Base-by-base conservation (phyloP, 2,329 filamentous ascomycete genomes). In the Aspergillus hiratsukae region DNA sequence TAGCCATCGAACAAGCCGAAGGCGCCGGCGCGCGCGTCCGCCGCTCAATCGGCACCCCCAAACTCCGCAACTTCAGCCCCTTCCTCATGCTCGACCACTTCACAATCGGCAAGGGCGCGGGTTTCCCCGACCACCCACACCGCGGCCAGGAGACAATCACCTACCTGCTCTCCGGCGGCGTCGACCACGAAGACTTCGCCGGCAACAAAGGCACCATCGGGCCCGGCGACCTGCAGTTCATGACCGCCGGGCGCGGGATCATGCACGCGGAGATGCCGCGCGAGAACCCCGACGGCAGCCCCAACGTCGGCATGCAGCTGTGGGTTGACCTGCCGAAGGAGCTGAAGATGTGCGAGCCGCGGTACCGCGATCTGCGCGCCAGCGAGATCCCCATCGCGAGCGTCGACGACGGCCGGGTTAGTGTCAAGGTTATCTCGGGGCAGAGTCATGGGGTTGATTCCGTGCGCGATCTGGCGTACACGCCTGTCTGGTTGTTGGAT, bases 61-160 rank as follows among this genome's bases (percentile, higher is more conserved):
- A 88, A 63, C 81, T 97, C 23, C 86, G 87, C 69, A 91, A 96
- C 79, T 88, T 97, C 74, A 90, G 87, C 14, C 94, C 93, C 0
- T 97, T 97, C 76, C 81, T 97, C 48, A 96, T 97, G 91, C 88
- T 97, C 49, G 93, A 97, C 71, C 90, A 97, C 78, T 97, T 97
- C 78, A 84, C 81, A 54, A 85, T 94, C 65, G 83, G 84, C 53
- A 86, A 87, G 1, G 90, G 89, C 57, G 89, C 91, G 9, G 92
- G 92, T 0, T 97, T 97, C 71, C 91, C 92, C 0, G 92, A 97
- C 71, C 92, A 97, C 69, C 84, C 85, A 0, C 86, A 88, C 70
- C 83, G 91, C 41, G 91, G 92, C 41, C 91, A 96, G 74, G 90
- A 96, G 66, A 89, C 86, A 17, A 94, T 96, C 70, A 96, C 91